phyloP scores from a whole-genome alignment of 2,329 filamentous ascomycete genomes.

The Purpureocillium lavendulum region DNA sequence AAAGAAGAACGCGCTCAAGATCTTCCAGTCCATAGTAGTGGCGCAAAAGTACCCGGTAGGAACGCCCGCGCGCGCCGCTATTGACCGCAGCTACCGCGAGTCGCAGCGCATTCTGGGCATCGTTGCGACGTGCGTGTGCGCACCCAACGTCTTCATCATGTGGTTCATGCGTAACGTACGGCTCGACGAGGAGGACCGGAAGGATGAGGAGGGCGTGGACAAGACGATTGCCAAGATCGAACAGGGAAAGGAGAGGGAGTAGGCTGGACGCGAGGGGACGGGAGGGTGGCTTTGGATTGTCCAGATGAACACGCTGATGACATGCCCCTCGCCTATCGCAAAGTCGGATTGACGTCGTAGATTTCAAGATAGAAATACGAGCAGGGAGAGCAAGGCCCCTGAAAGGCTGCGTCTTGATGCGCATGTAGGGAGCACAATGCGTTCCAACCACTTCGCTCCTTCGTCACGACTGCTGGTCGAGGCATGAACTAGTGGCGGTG shows the following conservation, averaged over 20 bases:
- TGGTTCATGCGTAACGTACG: slow-evolving; percentile 11
- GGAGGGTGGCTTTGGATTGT: no score
- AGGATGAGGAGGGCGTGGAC: background rate
- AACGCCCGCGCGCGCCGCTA: slow-evolving; percentile 6
- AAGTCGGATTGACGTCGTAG: no score
- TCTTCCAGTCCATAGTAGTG: slow-evolving; percentile 16
- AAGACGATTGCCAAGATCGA: background rate
- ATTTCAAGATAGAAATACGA: no score
- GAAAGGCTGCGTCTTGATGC: no score
- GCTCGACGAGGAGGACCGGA: slow-evolving; percentile 5
- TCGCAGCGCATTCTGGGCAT: slow-evolving; percentile 12
- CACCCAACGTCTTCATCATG: slow-evolving; percentile 9
- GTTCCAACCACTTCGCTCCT: no score
- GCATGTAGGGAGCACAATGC: no score
- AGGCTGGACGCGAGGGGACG: background rate
- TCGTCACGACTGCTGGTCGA: no score
- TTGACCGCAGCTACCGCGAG: slow-evolving; percentile 10
- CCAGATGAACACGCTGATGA: no score
- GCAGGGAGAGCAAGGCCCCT: no score
- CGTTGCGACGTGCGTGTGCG: slow-evolving; percentile 7
- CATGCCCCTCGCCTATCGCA: no score
- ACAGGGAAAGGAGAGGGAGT: background rate
- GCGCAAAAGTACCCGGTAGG: slow-evolving; percentile 10
- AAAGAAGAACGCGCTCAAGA: slow-evolving; percentile 8
- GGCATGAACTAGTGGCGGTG: no score